Percentiles rank a stretch among this genome's conserved stretches.
Evolutionary conservation across 2,329 filamentous ascomycete species (phyloP).

Genomic region (Clonostachys solani): DNA sequence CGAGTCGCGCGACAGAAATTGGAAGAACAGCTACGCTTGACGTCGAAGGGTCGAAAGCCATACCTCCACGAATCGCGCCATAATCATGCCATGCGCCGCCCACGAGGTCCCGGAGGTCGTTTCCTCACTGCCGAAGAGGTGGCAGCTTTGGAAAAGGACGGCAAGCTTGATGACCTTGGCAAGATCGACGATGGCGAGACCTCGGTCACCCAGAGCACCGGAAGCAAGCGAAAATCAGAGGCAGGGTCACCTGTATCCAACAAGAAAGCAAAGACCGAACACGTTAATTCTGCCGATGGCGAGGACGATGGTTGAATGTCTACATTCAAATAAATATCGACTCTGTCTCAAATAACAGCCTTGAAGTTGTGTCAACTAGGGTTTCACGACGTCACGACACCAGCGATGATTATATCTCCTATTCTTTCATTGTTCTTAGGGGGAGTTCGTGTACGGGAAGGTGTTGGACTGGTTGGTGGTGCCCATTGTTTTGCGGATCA

Average conservation of each 20-base stretch:
- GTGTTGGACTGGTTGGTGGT: conserved; percentile 1
- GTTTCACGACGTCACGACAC: conserved; percentile 29
- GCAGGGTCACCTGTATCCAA: conserved; percentile 38
- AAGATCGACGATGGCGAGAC: neutral
- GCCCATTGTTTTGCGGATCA: too few relatives aligned
- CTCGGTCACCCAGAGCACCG: conserved; percentile 18
- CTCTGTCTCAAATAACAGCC: neutral
- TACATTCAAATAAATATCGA: neutral
- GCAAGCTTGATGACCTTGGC: conserved; percentile 22
- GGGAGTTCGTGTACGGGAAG: neutral
- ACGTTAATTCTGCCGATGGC: neutral
- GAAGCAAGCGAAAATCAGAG: conserved; percentile 59
- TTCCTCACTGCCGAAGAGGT: conserved; percentile 97
- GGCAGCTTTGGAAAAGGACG: conserved; percentile 72
- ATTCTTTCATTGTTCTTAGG: neutral
- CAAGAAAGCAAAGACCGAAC: conserved; percentile 51
- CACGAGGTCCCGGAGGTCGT: conserved; percentile 86
- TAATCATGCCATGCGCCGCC: conserved; percentile 96
- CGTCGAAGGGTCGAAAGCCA: conserved; percentile 92
- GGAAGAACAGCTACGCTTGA: conserved; percentile 87
- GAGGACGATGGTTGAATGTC: conserved; percentile 1
- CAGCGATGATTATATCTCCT: conserved; percentile 11
- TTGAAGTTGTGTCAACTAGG: neutral
- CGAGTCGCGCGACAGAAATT: conserved; percentile 89
- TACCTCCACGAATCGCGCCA: conserved; percentile 97